Conservation (phyloP, 106 monocot species). For the Xerophyta viscosa region DNA sequence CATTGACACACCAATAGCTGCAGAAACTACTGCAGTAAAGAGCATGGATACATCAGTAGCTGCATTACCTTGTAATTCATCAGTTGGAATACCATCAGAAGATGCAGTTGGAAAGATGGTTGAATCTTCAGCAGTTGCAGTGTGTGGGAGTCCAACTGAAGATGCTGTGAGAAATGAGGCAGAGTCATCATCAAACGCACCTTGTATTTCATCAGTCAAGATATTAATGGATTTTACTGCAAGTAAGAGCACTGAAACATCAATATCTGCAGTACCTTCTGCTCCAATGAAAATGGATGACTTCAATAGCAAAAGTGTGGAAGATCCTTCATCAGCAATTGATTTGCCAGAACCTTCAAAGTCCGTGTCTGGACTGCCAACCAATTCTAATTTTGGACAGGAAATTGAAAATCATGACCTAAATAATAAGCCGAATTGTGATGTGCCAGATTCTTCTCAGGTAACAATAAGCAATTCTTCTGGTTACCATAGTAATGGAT, state of each 20-base stretch:
- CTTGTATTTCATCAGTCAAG: conserved; percentile 8
- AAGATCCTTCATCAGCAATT: conserved; percentile 6
- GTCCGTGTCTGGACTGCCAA: conserved; percentile 8
- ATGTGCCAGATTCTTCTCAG: conserved; percentile 5
- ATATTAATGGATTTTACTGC: conserved; percentile 8
- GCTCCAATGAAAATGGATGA: conserved; percentile 9
- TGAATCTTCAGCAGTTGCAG: not conserved
- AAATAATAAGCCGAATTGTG: not conserved
- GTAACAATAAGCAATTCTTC: conserved; percentile 3
- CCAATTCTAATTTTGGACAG: conserved; percentile 1
- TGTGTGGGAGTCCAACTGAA: too few species aligned
- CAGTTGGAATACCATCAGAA: conserved; percentile 8
- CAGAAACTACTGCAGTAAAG: not conserved
- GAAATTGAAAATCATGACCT: conserved; percentile 4
- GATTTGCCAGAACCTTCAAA: conserved; percentile 20
- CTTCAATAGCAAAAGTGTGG: conserved; percentile 5
- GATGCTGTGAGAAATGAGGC: too few species aligned
- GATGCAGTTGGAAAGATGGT: conserved; percentile 4
- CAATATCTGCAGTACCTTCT: conserved; percentile 13
- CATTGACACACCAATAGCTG: not conserved
- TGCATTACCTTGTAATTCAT: not conserved
- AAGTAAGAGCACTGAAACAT: conserved; percentile 4
- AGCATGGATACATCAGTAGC: not conserved
- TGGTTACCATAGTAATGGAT: conserved; percentile 6
- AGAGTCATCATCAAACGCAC: too few species aligned